Percentiles rank a stretch among this genome's conserved stretches.
Conservation (phyloP, 2,329 filamentous ascomycete species). For the Neocucurbitaria cava region DNA sequence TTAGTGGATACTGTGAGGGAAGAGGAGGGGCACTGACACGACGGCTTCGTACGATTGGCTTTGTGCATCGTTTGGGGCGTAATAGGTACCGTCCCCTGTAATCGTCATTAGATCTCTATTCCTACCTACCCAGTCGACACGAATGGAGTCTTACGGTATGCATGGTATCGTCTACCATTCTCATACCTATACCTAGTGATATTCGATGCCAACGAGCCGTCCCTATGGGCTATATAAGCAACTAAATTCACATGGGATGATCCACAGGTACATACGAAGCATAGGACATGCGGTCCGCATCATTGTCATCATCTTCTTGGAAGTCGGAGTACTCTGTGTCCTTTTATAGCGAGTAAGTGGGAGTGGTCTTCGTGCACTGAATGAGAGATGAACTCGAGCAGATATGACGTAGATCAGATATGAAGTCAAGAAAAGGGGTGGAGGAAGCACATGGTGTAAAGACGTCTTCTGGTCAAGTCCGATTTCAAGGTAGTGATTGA, state of each 20-base stretch:
- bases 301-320: conserved; percentile 28
- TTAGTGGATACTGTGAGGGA: neutral
- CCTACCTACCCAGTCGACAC: neutral
- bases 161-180: conserved; percentile 46
- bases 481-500: no score
- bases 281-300: conserved; percentile 36
- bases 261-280: conserved; percentile 22
- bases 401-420: no score
- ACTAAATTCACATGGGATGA: neutral
- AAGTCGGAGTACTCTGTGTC: conserved; percentile 35
- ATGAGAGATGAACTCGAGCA: no score
- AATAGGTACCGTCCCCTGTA: conserved; percentile 42
- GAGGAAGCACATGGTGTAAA: no score
- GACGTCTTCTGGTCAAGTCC: no score
- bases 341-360: conserved; percentile 12
- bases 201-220: conserved; percentile 47
- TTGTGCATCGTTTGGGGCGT: conserved; percentile 44
- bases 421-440: no score
- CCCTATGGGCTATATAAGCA: conserved; percentile 23
- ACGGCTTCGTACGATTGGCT: conserved; percentile 38
- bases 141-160: conserved; percentile 33
- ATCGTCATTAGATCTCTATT: neutral
- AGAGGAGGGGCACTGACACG: conserved; percentile 18
- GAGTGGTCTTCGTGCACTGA: no score
- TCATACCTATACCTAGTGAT: conserved; percentile 50